Evolutionary conservation across 1,139 yeast species (phyloP), one percentile per base, ranked within the genome.

Genomic region (Keqinozyma sinolaborantium): DNA sequence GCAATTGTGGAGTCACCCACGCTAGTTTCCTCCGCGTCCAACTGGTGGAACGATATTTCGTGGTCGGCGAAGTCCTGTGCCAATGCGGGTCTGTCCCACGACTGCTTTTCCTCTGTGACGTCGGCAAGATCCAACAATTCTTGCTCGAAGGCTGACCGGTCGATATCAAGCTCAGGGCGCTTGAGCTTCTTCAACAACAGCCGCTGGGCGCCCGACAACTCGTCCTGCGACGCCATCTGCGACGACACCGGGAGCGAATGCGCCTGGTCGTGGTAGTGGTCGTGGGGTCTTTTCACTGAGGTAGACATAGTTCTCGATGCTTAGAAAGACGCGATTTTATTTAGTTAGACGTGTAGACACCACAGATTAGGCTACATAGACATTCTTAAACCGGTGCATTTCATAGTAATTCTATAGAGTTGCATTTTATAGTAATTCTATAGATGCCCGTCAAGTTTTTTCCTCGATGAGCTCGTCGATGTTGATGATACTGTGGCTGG

Each of bases 1-100:
- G 92, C 86, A 4, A 74, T 68, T 0, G 82, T 72, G 16, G 76
- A 70, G 5, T 81, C 79, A 9, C 76, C 71, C 9, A 73, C 59
- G 16, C 58, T 53, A 5, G 83, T 75, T 49, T 92, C 98, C 51
- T 92, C 98, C 1, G 95, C 96, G 57, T 94, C 98, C 46, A 94
- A 68, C 51, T 92, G 98, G 56, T 92, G 98, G 55, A 94, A 92
- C 1, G 73, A 65, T 13, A 88, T 70, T 44, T 83, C 87, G 0
- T 50, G 40, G 0, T 83, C 70, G 38, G 73, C 64, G 42, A 79
- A 77, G 23, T 63, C 64, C 0, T 47, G 42, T 2, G 85, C 70
- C 12, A 75, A 51, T 0, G 78, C 40, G 1, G 76, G 86, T 28
- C 92, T 72, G 12, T 74, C 59, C 88, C 90, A 82, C 21, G 49